phyloP scores from a whole-genome alignment of 2,329 filamentous ascomycete genomes.

The Calcarisporium arbuscula region DNA sequence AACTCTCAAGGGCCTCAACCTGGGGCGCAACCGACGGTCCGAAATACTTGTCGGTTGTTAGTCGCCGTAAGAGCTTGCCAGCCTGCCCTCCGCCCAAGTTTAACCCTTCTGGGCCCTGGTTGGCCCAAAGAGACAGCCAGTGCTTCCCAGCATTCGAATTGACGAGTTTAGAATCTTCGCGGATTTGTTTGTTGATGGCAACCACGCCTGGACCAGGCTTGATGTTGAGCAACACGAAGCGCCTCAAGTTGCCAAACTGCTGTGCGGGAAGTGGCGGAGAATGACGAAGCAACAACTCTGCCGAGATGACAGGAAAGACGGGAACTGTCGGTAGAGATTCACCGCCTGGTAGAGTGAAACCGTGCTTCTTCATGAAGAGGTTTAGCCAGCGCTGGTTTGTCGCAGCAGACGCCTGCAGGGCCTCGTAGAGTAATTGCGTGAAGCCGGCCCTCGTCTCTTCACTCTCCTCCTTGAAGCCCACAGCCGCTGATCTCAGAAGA shows the following conservation, averaged over 20 bases:
- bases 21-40: no score
- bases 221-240: conserved; percentile 15
- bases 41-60: no score
- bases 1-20: no score
- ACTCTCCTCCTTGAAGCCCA: neutral
- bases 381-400: conserved; percentile 25
- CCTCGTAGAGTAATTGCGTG: conserved; percentile 2
- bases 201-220: conserved; percentile 13
- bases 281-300: conserved; percentile 13
- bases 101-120: no score
- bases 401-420: conserved; percentile 19
- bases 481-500: neutral
- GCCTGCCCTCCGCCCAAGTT: no score
- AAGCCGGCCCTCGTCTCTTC: neutral
- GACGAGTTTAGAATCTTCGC: conserved; percentile 15
- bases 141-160: conserved; percentile 22
- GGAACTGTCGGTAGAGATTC: conserved; percentile 20
- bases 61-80: no score
- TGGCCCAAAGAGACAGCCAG: conserved; percentile 20
- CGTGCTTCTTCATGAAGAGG: conserved; percentile 23
- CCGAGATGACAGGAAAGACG: conserved; percentile 8
- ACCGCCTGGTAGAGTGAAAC: conserved; percentile 13
- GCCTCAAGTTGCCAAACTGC: conserved; percentile 1
- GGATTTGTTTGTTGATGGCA: conserved; percentile 19
- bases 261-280: conserved; percentile 5